Conservation (phyloP, 163 green algal genomes). For the Scenedesmus sp. region DNA sequence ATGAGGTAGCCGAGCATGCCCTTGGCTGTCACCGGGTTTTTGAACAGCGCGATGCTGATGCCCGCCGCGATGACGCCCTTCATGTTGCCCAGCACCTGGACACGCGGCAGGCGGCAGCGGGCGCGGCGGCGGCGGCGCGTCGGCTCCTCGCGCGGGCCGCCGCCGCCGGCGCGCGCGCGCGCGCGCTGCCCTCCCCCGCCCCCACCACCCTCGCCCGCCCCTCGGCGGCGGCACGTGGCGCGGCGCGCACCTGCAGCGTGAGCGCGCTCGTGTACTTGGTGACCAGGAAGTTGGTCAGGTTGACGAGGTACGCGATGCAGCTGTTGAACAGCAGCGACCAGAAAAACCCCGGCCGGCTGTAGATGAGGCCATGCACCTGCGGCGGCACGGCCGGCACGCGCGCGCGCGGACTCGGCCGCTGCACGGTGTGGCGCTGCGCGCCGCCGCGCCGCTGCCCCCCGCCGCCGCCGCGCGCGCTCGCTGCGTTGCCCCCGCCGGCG, state of each 20-base stretch:
- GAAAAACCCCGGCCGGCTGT: conserved; percentile 64
- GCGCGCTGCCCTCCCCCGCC: no score
- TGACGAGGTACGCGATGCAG: conserved; percentile 93
- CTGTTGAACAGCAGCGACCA: conserved; percentile 86
- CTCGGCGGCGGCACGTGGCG: no score
- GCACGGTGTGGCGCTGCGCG: no score
- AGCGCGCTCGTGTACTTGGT: conserved; percentile 95
- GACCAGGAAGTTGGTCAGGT: conserved; percentile 98
- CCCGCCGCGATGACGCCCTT: conserved; percentile 94
- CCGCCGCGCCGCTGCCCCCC: no score
- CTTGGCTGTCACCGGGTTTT: conserved; percentile 74
- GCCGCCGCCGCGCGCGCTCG: not conserved
- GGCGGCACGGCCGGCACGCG: no score
- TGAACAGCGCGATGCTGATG: conserved; percentile 87
- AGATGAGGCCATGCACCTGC: conserved; percentile 27
- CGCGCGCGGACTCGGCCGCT: no score
- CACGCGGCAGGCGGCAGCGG: not conserved
- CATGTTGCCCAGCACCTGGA: conserved; percentile 95
- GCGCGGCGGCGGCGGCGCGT: not conserved
- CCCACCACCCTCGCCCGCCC: no score
- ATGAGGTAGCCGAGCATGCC: conserved; percentile 78
- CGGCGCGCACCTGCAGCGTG: conserved; percentile 85
- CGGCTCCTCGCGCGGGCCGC: no score
- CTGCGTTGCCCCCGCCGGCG: no score
- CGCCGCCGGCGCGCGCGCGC: no score